Percentiles rank a stretch among this genome's conserved stretches.
Conservation (phyloP, 2,329 filamentous ascomycete genomes). For the Colletotrichum gigasporum region DNA sequence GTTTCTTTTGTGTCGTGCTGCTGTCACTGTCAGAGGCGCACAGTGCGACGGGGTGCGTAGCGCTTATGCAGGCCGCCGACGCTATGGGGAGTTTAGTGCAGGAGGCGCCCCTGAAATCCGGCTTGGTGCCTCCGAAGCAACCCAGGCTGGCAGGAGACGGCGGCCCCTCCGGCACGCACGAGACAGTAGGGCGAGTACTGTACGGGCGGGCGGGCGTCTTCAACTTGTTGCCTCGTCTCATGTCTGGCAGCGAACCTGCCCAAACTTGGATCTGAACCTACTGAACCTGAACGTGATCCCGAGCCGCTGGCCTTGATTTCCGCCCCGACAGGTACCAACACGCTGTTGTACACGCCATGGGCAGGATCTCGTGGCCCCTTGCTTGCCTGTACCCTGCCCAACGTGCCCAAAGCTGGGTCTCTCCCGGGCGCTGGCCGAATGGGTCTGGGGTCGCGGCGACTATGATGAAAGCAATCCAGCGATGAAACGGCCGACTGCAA, state of each 20-base stretch:
- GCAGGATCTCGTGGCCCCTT: not conserved
- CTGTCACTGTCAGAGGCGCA: not conserved
- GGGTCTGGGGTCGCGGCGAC: slow-evolving; percentile 14
- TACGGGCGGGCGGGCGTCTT: too few relatives aligned
- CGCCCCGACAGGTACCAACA: too few relatives aligned
- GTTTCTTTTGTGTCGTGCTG: not conserved
- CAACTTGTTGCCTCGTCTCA: too few relatives aligned
- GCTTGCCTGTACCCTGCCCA: slow-evolving; percentile 11
- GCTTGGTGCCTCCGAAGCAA: too few relatives aligned
- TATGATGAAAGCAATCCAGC: slow-evolving; percentile 11
- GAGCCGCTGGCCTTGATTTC: slow-evolving; percentile 1
- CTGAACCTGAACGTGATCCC: not conserved
- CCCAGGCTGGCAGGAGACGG: not conserved
- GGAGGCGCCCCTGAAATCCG: not conserved
- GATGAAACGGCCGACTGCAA: slow-evolving; percentile 19
- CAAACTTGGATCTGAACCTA: too few relatives aligned
- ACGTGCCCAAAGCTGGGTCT: slow-evolving; percentile 12
- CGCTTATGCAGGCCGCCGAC: not conserved
- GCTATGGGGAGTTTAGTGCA: not conserved
- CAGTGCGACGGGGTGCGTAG: not conserved
- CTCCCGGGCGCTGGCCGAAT: slow-evolving; percentile 10
- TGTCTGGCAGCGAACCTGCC: too few relatives aligned
- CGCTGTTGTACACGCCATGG: too few relatives aligned
- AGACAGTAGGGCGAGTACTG: too few relatives aligned
- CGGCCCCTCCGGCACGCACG: not conserved